Conservation (phyloP, 768 basidiomycete genomes). For the Kwoniella botswanensis region DNA sequence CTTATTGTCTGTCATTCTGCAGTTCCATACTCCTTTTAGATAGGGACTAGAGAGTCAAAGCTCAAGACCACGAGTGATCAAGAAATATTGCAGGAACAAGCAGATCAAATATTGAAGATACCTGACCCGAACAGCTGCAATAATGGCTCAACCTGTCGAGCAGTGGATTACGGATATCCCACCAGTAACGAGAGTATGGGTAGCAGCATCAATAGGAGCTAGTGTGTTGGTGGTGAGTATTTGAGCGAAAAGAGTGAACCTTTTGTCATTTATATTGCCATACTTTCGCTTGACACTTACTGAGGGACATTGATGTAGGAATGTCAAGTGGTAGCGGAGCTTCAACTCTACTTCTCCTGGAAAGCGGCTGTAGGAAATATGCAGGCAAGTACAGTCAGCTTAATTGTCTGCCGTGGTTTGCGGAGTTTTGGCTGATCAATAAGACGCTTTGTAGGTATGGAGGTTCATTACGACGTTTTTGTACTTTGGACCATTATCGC, state of each 20-base stretch:
- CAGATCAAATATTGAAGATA: not conserved
- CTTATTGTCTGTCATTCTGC: too few species aligned
- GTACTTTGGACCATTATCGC: slow-evolving; percentile 89
- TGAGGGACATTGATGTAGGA: slow-evolving; percentile 65
- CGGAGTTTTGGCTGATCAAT: slow-evolving; percentile 2
- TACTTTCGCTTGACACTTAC: not conserved
- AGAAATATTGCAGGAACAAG: too few species aligned
- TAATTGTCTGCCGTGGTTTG: not conserved
- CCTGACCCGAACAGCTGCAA: not conserved
- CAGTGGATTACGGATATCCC: slow-evolving; percentile 91
- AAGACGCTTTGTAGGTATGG: slow-evolving; percentile 70
- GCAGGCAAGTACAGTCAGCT: slow-evolving; percentile 65
- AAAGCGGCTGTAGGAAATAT: slow-evolving; percentile 79
- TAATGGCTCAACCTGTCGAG: slow-evolving; percentile 65
- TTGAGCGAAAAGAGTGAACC: too few species aligned
- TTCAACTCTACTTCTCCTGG: slow-evolving; percentile 91
- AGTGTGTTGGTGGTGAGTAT: slow-evolving; percentile 85
- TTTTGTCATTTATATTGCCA: not conserved
- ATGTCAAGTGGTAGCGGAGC: slow-evolving; percentile 85
- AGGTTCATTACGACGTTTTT: slow-evolving; percentile 87
- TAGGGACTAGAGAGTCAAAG: too few species aligned
- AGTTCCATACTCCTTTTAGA: too few species aligned
- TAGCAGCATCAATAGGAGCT: slow-evolving; percentile 74
- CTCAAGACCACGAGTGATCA: too few species aligned
- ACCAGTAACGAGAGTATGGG: slow-evolving; percentile 86